phyloP scores from a whole-genome alignment of 768 basidiomycete genomes.

The Ephemerocybe angulata region DNA sequence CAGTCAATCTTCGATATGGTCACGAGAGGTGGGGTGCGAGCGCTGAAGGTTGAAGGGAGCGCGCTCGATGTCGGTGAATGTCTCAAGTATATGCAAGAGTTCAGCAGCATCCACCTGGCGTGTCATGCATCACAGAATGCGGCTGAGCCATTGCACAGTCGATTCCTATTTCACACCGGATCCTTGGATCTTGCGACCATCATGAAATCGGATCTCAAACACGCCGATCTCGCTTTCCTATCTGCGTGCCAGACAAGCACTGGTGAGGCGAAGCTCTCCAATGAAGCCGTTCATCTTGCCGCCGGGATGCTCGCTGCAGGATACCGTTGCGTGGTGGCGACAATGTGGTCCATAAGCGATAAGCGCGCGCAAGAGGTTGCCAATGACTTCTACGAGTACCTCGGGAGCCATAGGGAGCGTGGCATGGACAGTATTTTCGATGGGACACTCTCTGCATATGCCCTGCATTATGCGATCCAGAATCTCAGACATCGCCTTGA shows the following conservation, averaged over 20 bases:
- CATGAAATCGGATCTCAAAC: slow-evolving; percentile 8
- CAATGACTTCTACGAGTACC: slow-evolving; percentile 6
- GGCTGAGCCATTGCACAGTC: slow-evolving; percentile 23
- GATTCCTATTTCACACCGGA: slow-evolving; percentile 18
- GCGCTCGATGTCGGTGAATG: background rate
- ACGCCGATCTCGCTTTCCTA: too few relatives aligned
- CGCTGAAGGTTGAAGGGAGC: background rate
- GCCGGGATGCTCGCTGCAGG: slow-evolving; percentile 34
- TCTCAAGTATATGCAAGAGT: background rate
- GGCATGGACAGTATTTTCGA: background rate
- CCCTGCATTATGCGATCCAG: background rate
- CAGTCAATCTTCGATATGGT: background rate
- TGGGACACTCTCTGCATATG: background rate
- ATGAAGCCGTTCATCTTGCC: too few relatives aligned
- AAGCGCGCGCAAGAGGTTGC: slow-evolving; percentile 10
- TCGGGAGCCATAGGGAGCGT: background rate
- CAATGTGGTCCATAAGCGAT: slow-evolving; percentile 37
- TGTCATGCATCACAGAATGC: too few relatives aligned
- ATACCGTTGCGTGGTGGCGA: slow-evolving; percentile 31
- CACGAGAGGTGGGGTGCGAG: background rate
- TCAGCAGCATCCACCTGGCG: too few relatives aligned
- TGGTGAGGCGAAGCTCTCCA: too few relatives aligned
- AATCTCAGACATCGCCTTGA: background rate
- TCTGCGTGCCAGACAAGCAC: too few relatives aligned
- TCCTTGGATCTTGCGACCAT: slow-evolving; percentile 11